These are phyloP conservation scores for Maudiozyma barnettii DNA, from an alignment of 805 yeast species.

Conservation along the genomic window DNA sequence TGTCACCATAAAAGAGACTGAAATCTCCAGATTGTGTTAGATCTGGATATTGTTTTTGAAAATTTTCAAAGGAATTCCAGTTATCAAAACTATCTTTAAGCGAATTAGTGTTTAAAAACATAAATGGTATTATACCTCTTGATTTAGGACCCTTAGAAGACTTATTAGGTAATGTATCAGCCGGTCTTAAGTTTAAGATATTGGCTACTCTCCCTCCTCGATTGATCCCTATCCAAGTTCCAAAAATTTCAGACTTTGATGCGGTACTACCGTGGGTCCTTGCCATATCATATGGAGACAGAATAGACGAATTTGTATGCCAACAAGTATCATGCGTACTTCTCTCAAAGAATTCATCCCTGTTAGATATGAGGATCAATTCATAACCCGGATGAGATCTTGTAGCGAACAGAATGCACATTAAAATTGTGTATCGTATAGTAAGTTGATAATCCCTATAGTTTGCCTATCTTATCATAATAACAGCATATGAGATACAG, in stretches of 20 bases:
- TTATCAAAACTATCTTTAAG: slow-evolving; percentile 13
- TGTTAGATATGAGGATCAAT: slow-evolving; percentile 64
- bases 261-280: slow-evolving; percentile 3
- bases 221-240: slow-evolving; percentile 86
- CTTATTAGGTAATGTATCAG: slow-evolving; percentile 1
- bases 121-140: slow-evolving; percentile 39
- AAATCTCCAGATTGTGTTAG: slow-evolving; percentile 23
- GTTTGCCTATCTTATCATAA: too few relatives aligned
- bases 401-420: slow-evolving; percentile 75
- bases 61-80: slow-evolving; percentile 22
- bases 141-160: slow-evolving; percentile 20
- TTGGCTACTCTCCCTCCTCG: slow-evolving; percentile 54
- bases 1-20: slow-evolving; percentile 32
- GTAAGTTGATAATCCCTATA: not conserved
- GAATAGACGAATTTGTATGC: slow-evolving; percentile 28
- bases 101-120: slow-evolving; percentile 27
- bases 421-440: slow-evolving; percentile 18
- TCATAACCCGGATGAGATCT: slow-evolving; percentile 66
- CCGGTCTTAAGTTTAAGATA: slow-evolving; percentile 60
- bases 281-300: slow-evolving; percentile 69
- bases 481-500: too few relatives aligned
- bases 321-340: slow-evolving; percentile 53
- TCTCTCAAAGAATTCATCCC: slow-evolving; percentile 78
- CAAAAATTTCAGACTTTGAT: slow-evolving; percentile 47
- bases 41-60: slow-evolving; percentile 12